Percentiles rank a stretch among this genome's conserved stretches.
Conservation (phyloP, 257 asterid genomes). For the Scutellaria galericulata region DNA sequence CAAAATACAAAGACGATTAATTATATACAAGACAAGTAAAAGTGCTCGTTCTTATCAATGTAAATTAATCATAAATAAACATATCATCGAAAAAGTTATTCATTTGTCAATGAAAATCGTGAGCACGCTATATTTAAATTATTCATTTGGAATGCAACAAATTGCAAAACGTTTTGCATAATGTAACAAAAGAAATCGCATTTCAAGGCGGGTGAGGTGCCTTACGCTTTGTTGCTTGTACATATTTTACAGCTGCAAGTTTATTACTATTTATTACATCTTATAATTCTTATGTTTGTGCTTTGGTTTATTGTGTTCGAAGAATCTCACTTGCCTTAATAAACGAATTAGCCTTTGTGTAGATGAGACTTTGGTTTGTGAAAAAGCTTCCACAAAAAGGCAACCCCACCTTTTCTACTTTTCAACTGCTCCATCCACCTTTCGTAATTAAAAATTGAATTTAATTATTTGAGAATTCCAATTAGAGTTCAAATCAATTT, state of each 20-base stretch:
- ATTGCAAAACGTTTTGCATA: slow-evolving; percentile 39
- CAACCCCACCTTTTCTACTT: slow-evolving; percentile 38
- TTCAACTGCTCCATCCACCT: slow-evolving; percentile 45
- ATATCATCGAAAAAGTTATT: neutral
- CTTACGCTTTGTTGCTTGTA: slow-evolving; percentile 16
- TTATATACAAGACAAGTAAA: neutral
- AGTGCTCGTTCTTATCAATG: neutral
- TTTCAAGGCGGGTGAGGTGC: slow-evolving; percentile 34
- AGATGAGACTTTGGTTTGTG: slow-evolving; percentile 37
- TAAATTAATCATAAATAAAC: neutral
- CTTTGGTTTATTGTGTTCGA: slow-evolving; percentile 39
- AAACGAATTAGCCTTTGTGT: slow-evolving; percentile 19
- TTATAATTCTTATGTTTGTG: slow-evolving; percentile 30
- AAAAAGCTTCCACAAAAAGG: slow-evolving; percentile 40
- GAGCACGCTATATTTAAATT: slow-evolving; percentile 32
- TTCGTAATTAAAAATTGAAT: neutral
- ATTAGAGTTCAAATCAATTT: neutral
- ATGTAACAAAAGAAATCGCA: slow-evolving; percentile 39
- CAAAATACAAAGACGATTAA: no score
- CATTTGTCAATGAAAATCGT: slow-evolving; percentile 20
- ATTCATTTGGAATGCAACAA: slow-evolving; percentile 34
- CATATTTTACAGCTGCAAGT: slow-evolving; percentile 12
- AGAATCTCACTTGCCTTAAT: slow-evolving; percentile 38
- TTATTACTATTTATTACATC: neutral
- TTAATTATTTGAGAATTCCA: neutral